Evolutionary conservation across 768 basidiomycete species (phyloP).

Genomic region (Agaricus subrufescens): DNA sequence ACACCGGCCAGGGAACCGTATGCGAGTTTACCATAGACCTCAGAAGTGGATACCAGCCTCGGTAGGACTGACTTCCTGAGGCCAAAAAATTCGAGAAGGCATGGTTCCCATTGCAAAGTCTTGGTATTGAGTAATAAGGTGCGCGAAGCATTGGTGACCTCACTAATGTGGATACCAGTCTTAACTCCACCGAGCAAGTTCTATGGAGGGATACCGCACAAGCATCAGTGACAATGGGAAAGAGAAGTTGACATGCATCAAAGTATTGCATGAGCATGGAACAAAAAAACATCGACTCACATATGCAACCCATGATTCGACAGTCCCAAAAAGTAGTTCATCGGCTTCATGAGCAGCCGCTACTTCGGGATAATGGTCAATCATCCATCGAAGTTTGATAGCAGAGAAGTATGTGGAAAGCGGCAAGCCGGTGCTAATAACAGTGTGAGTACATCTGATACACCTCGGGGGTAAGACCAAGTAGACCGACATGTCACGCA

Average conservation of each 20-base stretch:
- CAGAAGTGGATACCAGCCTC: slow-evolving; percentile 83
- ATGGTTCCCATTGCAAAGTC: slow-evolving; percentile 79
- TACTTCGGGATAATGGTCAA: slow-evolving; percentile 79
- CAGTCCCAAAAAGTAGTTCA: slow-evolving; percentile 86
- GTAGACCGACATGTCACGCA: slow-evolving; percentile 60
- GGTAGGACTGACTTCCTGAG: slow-evolving; percentile 77
- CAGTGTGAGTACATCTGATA: slow-evolving; percentile 6
- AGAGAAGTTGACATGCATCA: neutral
- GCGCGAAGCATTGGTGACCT: slow-evolving; percentile 94
- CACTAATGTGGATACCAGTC: slow-evolving; percentile 75
- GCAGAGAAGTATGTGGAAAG: slow-evolving; percentile 98
- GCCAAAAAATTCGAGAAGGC: slow-evolving; percentile 83
- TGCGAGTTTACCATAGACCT: slow-evolving; percentile 82
- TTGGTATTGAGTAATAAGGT: slow-evolving; percentile 86
- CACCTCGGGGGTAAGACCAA: slow-evolving; percentile 3
- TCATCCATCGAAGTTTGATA: slow-evolving; percentile 96
- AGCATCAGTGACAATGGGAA: neutral
- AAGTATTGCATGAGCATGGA: slow-evolving; percentile 1
- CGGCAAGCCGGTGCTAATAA: slow-evolving; percentile 79
- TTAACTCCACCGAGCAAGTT: slow-evolving; percentile 79
- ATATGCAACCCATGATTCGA: slow-evolving; percentile 96
- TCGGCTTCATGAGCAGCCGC: slow-evolving; percentile 73
- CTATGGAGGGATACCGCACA: slow-evolving; percentile 29
- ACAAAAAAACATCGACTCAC: slow-evolving; percentile 35
- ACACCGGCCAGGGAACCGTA: slow-evolving; percentile 66